Conservation (phyloP, 2,329 filamentous ascomycete genomes). For the Gyromitra esculenta region DNA sequence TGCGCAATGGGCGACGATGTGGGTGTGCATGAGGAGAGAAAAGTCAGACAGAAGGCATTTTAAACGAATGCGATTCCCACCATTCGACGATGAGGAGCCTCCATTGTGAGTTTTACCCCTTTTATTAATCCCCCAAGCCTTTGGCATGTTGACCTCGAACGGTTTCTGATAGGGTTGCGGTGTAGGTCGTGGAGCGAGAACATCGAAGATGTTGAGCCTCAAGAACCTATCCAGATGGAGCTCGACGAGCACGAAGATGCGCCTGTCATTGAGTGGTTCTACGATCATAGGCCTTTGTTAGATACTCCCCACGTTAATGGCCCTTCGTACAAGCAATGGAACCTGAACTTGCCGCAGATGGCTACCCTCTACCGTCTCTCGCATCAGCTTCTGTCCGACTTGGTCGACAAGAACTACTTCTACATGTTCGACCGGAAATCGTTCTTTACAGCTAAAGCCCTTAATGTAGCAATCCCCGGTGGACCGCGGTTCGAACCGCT, state of each 20-base stretch:
- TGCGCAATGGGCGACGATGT: constrained; percentile 99
- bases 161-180: constrained; percentile 49
- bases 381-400: constrained; percentile 87
- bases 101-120: constrained; percentile 67
- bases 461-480: constrained; percentile 97
- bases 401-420: constrained; percentile 96
- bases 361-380: constrained; percentile 92
- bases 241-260: constrained; percentile 92
- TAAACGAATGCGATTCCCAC: constrained; percentile 98
- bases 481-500: constrained; percentile 95
- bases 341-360: constrained; percentile 92
- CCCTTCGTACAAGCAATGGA: constrained; percentile 96
- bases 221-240: constrained; percentile 99
- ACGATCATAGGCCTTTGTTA: constrained; percentile 88
- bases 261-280: constrained; percentile 95
- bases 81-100: constrained; percentile 98
- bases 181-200: constrained; percentile 89
- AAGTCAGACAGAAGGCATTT: constrained; percentile 96
- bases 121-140: not conserved
- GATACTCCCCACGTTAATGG: constrained; percentile 96
- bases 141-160: constrained; percentile 48
- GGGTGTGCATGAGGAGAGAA: constrained; percentile 96
- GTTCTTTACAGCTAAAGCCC: constrained; percentile 92
- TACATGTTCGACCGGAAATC: constrained; percentile 96
- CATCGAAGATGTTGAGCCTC: constrained; percentile 95